phyloP scores from a whole-genome alignment of 345 rosid genomes.

The Salix caprea region DNA sequence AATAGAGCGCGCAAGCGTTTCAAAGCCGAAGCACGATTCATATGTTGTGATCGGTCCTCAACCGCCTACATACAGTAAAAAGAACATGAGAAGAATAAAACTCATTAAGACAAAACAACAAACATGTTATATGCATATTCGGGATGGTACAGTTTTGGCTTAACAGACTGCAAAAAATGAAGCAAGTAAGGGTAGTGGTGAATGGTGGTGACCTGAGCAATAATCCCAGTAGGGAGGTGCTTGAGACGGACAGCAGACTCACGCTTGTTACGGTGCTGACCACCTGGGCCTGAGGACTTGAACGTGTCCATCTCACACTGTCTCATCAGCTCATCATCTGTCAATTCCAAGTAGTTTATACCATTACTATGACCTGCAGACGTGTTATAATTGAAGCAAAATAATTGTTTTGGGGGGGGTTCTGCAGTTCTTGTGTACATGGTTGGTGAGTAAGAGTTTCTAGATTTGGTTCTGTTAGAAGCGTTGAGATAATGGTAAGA shows the following conservation, averaged over 20 bases:
- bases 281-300: conserved; percentile 85
- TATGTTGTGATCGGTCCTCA: conserved; percentile 94
- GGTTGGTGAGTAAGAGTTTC: neutral
- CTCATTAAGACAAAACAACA: conserved; percentile 3
- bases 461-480: neutral
- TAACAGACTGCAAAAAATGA: neutral
- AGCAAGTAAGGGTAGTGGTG: neutral
- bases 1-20: conserved; percentile 69
- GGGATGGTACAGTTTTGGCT: neutral
- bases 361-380: neutral
- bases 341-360: conserved; percentile 41
- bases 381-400: conserved; percentile 1
- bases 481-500: too few relatives aligned
- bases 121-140: conserved; percentile 12
- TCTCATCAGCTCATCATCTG: conserved; percentile 70
- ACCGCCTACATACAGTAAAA: conserved; percentile 36
- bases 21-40: conserved; percentile 80
- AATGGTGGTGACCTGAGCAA: conserved; percentile 48
- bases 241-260: conserved; percentile 88
- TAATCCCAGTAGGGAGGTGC: conserved; percentile 79
- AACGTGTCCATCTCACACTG: conserved; percentile 68
- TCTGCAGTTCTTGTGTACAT: neutral
- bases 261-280: conserved; percentile 96
- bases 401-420: neutral
- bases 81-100: too few relatives aligned